Evolutionary conservation across 805 yeast genomes (phyloP), one percentile per base, ranked within the genome.

Genomic region (Kodamaea leandrae): DNA sequence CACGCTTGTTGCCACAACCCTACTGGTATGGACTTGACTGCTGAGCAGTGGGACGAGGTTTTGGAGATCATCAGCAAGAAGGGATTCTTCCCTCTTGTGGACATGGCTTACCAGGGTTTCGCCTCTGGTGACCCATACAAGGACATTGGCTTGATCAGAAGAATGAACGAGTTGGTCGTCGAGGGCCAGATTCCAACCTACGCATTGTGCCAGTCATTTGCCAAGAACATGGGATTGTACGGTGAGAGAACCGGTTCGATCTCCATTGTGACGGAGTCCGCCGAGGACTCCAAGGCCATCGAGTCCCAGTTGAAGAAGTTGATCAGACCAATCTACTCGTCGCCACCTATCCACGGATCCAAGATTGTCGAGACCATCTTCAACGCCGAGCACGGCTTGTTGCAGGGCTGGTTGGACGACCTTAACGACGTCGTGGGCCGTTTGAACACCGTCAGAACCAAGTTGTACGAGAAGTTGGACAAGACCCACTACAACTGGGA

Each of bases 1-100:
- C 98, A 90, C 64, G 96, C 96, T 6, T 89, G 96, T 61, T 93
- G 96, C 56, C 97, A 90, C 71, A 91, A 90, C 72, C 98, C 98
- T 41, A 91, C 97, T 14, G 98, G 97, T 49, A 80, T 90, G 61
- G 97, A 90, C 60, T 93, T 95, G 46, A 79, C 87, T 13, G 64
- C 67, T 19, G 86, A 79, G 48, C 87, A 90, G 60, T 89, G 96
- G 96, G 72, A 76, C 46, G 65, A 75, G 60, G 86, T 91, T 28
- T 71, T 86, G 53, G 78, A 82, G 36, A 78, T 82, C 24, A 59
- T 86, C 29, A 66, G 76, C 52, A 61, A 70, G 36, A 77, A 78
- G 59, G 67, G 74, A 32, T 76, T 86, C 54, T 76, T 85, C 62
- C 95, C 96, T 29, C 72, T 91, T 58, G 78, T 90, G 47, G 98